phyloP scores from a whole-genome alignment of 2,329 filamentous ascomycete genomes.

The Teratosphaeriaceae sp. region DNA sequence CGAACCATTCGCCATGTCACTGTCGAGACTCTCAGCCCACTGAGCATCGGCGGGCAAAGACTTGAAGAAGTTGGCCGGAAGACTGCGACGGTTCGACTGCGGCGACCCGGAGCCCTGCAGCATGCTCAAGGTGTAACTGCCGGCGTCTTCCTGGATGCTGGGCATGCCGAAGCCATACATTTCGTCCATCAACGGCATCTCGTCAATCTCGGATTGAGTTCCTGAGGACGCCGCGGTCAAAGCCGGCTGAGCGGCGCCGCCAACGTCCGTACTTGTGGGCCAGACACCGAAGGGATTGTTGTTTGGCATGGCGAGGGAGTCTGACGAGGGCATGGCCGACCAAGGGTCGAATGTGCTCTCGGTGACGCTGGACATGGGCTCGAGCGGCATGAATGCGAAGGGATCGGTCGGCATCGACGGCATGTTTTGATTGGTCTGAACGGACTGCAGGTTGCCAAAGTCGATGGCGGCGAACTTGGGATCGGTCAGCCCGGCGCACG shows the following conservation, averaged over 20 bases:
- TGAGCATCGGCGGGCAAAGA: constrained; percentile 9
- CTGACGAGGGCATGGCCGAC: constrained; percentile 22
- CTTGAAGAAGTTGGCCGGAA: constrained; percentile 27
- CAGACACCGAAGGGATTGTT: constrained; percentile 29
- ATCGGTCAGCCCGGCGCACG: constrained; percentile 6
- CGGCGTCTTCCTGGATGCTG: constrained; percentile 25
- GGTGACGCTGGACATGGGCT: constrained; percentile 22
- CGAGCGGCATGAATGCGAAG: constrained; percentile 14
- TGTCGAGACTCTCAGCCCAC: constrained; percentile 3
- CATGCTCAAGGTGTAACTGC: constrained; percentile 10
- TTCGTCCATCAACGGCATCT: constrained; percentile 30
- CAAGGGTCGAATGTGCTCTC: constrained; percentile 26
- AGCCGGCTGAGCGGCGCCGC: constrained; percentile 27
- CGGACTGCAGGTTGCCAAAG: constrained; percentile 18
- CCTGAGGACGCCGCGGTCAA: constrained; percentile 32
- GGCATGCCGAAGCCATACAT: constrained; percentile 24
- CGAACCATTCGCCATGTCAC: neutral
- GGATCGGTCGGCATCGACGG: constrained; percentile 19
- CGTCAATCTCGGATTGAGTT: constrained; percentile 33
- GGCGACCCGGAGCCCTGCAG: constrained; percentile 9
- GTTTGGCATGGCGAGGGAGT: constrained; percentile 21
- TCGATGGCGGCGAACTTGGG: constrained; percentile 18
- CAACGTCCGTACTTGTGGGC: constrained; percentile 20
- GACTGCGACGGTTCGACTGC: constrained; percentile 24
- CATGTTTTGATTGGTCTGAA: constrained; percentile 20